Percentiles rank a stretch among this genome's conserved stretches.
Evolutionary conservation across 2,329 filamentous ascomycete genomes (phyloP).

Genomic region (Penicillium sp.): DNA sequence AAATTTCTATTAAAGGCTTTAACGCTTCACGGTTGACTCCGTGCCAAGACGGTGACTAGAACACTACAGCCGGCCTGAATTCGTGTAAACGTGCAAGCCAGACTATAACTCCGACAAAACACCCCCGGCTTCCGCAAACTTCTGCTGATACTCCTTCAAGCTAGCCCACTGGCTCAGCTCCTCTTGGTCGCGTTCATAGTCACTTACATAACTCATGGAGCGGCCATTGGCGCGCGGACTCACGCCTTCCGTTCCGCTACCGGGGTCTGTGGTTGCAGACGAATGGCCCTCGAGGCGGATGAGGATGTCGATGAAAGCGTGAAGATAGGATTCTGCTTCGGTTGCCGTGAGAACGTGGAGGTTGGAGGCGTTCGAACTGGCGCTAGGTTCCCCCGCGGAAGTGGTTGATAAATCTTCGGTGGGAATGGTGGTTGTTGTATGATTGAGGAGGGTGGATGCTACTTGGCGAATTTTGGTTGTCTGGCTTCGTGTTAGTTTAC

Average conservation of each 20-base stretch:
- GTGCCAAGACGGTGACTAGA: no score
- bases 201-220: conserved; percentile 36
- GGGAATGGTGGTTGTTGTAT: conserved; percentile 6
- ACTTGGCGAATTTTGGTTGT: conserved; percentile 82
- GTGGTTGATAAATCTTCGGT: conserved; percentile 38
- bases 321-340: conserved; percentile 66
- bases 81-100: not conserved
- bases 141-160: conserved; percentile 69
- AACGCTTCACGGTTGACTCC: no score
- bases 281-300: conserved; percentile 64
- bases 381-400: conserved; percentile 56
- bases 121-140: conserved; percentile 63
- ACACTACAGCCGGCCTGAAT: no score
- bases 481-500: conserved; percentile 31
- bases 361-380: conserved; percentile 13
- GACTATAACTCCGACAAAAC: conserved; percentile 28
- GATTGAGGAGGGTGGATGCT: conserved; percentile 69
- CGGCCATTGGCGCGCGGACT: conserved; percentile 37
- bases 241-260: conserved; percentile 36
- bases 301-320: conserved; percentile 67
- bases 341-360: conserved; percentile 33
- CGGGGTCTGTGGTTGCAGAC: conserved; percentile 22
- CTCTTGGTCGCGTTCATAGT: conserved; percentile 63
- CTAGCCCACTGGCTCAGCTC: conserved; percentile 74
- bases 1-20: no score